Evolutionary conservation across 1,139 yeast genomes (phyloP).

Genomic region (Yamadazyma taylorii): DNA sequence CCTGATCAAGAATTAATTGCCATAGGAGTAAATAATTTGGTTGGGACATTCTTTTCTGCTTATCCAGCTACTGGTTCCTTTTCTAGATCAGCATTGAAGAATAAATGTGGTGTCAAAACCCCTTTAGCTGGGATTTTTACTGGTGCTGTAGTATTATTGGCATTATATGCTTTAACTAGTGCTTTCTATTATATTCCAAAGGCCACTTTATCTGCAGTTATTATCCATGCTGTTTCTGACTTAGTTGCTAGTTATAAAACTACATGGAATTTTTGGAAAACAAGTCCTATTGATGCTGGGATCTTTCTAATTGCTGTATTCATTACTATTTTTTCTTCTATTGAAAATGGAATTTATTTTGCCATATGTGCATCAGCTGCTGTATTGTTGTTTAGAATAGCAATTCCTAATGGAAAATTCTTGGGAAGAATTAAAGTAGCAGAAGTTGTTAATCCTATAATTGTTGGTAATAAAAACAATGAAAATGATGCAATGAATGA

Average conservation of each 20-base stretch:
- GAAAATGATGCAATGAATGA: constrained; percentile 9
- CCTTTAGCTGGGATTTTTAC: constrained; percentile 92
- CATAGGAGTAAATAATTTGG: constrained; percentile 85
- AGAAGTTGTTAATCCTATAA: constrained; percentile 62
- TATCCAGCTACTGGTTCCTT: constrained; percentile 97
- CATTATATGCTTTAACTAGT: constrained; percentile 77
- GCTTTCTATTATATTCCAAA: constrained; percentile 90
- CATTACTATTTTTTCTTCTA: constrained; percentile 75
- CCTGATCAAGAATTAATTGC: constrained; percentile 96
- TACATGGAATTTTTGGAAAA: constrained; percentile 73
- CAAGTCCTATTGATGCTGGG: constrained; percentile 73
- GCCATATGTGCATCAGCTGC: constrained; percentile 86
- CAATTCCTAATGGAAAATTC: constrained; percentile 80
- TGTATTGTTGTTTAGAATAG: constrained; percentile 67
- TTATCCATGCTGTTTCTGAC: constrained; percentile 94
- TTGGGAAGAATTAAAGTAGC: constrained; percentile 75
- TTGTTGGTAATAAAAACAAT: constrained; percentile 20
- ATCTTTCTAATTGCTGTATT: constrained; percentile 77
- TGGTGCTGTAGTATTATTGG: constrained; percentile 84
- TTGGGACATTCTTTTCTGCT: constrained; percentile 90
- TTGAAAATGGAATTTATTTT: constrained; percentile 89
- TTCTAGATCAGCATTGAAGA: constrained; percentile 90
- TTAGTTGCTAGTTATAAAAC: constrained; percentile 72
- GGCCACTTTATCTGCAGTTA: constrained; percentile 82
- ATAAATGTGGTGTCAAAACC: constrained; percentile 94